Evolutionary conservation across 257 asterid genomes (phyloP).

Genomic region (Capsicum chinense): DNA sequence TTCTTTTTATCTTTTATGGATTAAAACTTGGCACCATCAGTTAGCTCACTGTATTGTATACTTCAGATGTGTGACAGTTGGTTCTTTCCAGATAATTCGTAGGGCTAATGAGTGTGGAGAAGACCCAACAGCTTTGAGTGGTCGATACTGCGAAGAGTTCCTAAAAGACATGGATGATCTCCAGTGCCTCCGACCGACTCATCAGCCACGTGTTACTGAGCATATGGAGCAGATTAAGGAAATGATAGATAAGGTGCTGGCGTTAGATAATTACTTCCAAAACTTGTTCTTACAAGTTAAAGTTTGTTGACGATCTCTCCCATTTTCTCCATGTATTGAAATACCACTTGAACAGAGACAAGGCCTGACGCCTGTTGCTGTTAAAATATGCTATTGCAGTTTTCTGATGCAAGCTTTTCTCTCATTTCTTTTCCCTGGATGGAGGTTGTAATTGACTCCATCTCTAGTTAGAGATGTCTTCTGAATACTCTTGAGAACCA

Average conservation of each 20-base stretch:
- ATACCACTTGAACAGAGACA: constrained; percentile 4
- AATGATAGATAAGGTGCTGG: constrained; percentile 77
- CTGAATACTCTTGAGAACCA: constrained; percentile 15
- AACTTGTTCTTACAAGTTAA: constrained; percentile 8
- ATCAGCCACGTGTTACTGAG: constrained; percentile 88
- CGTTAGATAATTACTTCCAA: neutral
- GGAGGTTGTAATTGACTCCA: neutral
- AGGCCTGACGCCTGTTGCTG: neutral
- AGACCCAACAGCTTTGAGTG: constrained; percentile 68
- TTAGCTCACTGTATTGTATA: neutral
- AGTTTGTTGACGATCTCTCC: neutral
- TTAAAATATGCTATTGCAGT: neutral
- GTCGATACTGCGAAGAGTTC: constrained; percentile 78
- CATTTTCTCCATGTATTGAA: neutral
- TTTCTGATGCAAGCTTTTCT: neutral
- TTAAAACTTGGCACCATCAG: neutral
- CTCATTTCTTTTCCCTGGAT: neutral
- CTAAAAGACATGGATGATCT: constrained; percentile 81
- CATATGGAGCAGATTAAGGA: constrained; percentile 80
- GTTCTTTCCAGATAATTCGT: constrained; percentile 64
- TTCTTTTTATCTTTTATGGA: neutral
- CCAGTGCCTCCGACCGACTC: constrained; percentile 83
- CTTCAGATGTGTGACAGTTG: neutral
- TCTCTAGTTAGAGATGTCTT: neutral
- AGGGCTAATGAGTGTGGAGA: constrained; percentile 78